A percentile compares a stretch with the other conserved stretches of the same genome.
Conservation (phyloP, 257 asterid genomes). For the Capsicum chinense region DNA sequence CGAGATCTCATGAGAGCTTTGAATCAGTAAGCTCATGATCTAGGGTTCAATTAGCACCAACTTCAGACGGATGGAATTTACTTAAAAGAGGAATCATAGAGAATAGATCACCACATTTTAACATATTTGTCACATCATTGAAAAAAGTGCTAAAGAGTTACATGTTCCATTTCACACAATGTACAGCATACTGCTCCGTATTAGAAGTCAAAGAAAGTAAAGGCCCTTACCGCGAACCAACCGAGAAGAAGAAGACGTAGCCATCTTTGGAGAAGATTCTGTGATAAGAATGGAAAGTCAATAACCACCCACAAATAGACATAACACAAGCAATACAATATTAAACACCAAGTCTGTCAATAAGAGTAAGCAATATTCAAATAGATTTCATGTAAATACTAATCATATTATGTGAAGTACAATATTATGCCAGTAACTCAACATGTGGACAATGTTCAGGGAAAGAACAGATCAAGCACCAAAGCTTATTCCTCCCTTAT, state of each 20-base stretch:
- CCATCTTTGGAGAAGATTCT: conserved; percentile 25
- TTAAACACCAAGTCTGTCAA: not conserved
- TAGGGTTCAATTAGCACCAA: too few species aligned
- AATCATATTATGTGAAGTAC: not conserved
- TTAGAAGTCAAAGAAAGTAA: not conserved
- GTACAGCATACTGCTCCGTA: not conserved
- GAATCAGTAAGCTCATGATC: too few species aligned
- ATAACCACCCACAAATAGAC: not conserved
- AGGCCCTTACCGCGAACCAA: conserved; percentile 27
- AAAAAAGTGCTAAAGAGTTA: not conserved
- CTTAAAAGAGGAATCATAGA: too few species aligned
- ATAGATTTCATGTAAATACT: not conserved
- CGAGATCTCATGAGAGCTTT: too few species aligned
- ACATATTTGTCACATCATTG: not conserved
- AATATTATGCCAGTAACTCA: not conserved
- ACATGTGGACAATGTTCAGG: too few species aligned
- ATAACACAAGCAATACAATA: not conserved
- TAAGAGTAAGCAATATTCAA: not conserved
- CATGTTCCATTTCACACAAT: not conserved
- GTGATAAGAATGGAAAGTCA: not conserved
- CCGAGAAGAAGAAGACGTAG: conserved; percentile 32
- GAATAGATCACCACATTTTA: too few species aligned
- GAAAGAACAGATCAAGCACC: too few species aligned
- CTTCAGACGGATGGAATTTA: too few species aligned
- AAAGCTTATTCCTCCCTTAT: not conserved